Evolutionary conservation across 1,284 basidiomycete genomes (phyloP).

Genomic region (Apiotrichum sp.): DNA sequence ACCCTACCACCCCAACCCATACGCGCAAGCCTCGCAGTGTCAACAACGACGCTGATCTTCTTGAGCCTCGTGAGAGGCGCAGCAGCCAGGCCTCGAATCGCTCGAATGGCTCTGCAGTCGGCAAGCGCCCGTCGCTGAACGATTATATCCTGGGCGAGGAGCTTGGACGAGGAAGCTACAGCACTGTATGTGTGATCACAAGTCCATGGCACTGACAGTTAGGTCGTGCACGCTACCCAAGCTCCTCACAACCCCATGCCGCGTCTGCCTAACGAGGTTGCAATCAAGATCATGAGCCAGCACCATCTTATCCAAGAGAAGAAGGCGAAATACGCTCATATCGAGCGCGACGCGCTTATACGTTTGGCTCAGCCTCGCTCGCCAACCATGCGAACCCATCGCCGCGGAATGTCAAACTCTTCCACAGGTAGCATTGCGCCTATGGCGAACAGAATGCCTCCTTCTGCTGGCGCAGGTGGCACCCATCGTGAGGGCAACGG

Average conservation of each 20-base stretch:
- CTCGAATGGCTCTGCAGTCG: slow-evolving; percentile 13
- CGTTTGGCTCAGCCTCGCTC: slow-evolving; percentile 46
- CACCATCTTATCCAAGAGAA: slow-evolving; percentile 49
- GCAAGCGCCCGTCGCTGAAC: slow-evolving; percentile 25
- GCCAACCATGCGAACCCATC: slow-evolving; percentile 31
- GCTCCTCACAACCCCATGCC: not conserved
- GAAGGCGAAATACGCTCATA: slow-evolving; percentile 52
- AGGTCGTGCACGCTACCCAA: slow-evolving; percentile 1
- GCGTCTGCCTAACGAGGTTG: slow-evolving; percentile 23
- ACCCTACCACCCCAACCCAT: not conserved
- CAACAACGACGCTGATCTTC: slow-evolving; percentile 5
- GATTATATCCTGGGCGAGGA: slow-evolving; percentile 46
- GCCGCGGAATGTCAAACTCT: slow-evolving; percentile 31
- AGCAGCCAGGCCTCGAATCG: slow-evolving; percentile 30
- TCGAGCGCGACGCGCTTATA: slow-evolving; percentile 52
- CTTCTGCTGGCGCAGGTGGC: not conserved
- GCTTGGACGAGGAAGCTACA: slow-evolving; percentile 46
- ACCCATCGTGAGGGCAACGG: slow-evolving; percentile 2
- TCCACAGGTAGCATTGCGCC: slow-evolving; percentile 17
- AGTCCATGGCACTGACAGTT: not conserved
- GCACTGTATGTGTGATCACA: slow-evolving; percentile 36
- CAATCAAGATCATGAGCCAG: slow-evolving; percentile 53
- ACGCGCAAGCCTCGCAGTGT: slow-evolving; percentile 2
- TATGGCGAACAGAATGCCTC: not conserved
- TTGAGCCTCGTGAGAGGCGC: slow-evolving; percentile 28